Evolutionary conservation across 2,329 filamentous ascomycete species (phyloP).

Genomic region (Stagonosporopsis tanaceti): DNA sequence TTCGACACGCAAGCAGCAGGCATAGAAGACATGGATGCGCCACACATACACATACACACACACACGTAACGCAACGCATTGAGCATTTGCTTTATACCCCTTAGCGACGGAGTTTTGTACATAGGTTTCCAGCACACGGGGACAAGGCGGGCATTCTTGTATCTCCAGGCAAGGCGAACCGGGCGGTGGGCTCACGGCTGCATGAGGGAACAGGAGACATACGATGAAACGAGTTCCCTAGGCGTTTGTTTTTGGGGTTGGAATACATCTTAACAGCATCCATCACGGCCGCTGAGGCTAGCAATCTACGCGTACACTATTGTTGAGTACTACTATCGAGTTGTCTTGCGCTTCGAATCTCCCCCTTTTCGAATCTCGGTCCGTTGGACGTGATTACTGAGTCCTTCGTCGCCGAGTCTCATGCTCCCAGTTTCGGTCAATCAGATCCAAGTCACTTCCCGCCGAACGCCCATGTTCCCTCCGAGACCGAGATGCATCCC

Average conservation of each 20-base stretch:
- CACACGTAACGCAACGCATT: background rate
- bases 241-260: slow-evolving; percentile 2
- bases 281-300: background rate
- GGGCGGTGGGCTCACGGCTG: slow-evolving; percentile 11
- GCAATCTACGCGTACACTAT: slow-evolving; percentile 1
- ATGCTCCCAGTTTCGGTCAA: background rate
- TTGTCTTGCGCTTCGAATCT: background rate
- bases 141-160: slow-evolving; percentile 3
- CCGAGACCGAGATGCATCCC: background rate
- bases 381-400: background rate
- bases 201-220: slow-evolving; percentile 1
- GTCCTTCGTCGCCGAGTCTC: background rate
- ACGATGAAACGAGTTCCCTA: slow-evolving; percentile 22
- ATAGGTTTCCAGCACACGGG: slow-evolving; percentile 10
- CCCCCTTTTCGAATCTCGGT: background rate
- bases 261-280: background rate
- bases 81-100: slow-evolving; percentile 21
- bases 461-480: background rate
- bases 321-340: background rate
- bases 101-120: slow-evolving; percentile 25
- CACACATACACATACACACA: background rate
- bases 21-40: slow-evolving; percentile 4
- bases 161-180: slow-evolving; percentile 6
- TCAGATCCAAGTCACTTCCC: background rate
- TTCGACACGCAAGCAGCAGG: background rate